These are phyloP conservation scores for Pestalotiopsis sp. DNA, from an alignment of 2,329 filamentous ascomycete species.

Conservation along the genomic window DNA sequence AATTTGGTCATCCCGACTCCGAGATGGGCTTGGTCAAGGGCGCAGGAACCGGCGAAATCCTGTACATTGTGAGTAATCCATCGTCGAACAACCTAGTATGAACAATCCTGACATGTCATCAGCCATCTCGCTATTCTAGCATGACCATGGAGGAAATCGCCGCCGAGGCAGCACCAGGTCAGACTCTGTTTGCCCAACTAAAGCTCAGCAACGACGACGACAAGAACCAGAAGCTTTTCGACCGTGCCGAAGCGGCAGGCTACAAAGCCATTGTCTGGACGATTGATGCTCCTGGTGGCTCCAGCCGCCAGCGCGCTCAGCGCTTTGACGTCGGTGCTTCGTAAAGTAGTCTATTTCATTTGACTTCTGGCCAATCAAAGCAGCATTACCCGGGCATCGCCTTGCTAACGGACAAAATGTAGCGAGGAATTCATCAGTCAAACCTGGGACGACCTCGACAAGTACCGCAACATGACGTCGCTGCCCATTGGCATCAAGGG, in stretches of 20 bases:
- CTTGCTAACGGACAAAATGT: not conserved
- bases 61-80: slow-evolving; percentile 45
- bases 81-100: not conserved
- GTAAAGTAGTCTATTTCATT: slow-evolving; percentile 8
- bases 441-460: slow-evolving; percentile 31
- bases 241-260: slow-evolving; percentile 19
- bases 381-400: not conserved
- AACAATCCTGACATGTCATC: not conserved
- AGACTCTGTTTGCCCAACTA: slow-evolving; percentile 25
- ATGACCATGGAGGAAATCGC: slow-evolving; percentile 40
- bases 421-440: slow-evolving; percentile 1
- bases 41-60: slow-evolving; percentile 49
- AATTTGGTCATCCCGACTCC: slow-evolving; percentile 45
- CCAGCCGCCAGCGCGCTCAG: slow-evolving; percentile 18
- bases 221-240: slow-evolving; percentile 15
- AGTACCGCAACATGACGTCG: slow-evolving; percentile 22
- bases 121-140: slow-evolving; percentile 37
- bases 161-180: slow-evolving; percentile 33
- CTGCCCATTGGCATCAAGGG: slow-evolving; percentile 35
- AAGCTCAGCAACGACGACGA: slow-evolving; percentile 27
- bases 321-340: slow-evolving; percentile 16
- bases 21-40: slow-evolving; percentile 54
- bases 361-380: not conserved
- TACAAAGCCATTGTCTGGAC: slow-evolving; percentile 24
- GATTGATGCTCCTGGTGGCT: slow-evolving; percentile 20